A percentile compares a stretch with the other conserved stretches of the same genome.
phyloP scores from a whole-genome alignment of 169 alveolate species.

The Cryptosporidium canis region DNA sequence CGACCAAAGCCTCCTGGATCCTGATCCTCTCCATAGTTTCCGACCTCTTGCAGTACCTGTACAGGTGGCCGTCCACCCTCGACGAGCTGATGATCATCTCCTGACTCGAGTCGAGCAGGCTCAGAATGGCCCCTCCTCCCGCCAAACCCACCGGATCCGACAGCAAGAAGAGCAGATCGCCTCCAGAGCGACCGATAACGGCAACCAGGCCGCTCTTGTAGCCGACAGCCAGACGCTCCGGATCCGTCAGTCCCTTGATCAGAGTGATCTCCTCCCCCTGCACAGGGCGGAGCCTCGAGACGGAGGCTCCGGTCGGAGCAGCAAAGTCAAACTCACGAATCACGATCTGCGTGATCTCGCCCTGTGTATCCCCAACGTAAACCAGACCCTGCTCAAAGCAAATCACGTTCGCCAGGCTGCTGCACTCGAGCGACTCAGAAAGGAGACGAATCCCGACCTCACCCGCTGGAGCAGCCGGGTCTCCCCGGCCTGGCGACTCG shows the following conservation, averaged over 20 bases:
- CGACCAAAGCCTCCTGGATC: neutral
- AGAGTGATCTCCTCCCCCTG: neutral
- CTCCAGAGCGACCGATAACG: neutral
- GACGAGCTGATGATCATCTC: neutral
- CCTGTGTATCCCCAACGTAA: neutral
- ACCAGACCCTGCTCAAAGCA: neutral
- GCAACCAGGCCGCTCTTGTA: conserved; percentile 8
- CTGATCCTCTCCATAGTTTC: neutral
- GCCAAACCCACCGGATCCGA: neutral
- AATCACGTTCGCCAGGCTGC: neutral
- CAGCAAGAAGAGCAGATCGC: neutral
- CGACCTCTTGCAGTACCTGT: neutral
- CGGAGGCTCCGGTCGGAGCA: neutral
- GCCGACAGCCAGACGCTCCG: neutral
- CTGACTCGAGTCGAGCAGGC: neutral
- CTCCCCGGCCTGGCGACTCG: neutral
- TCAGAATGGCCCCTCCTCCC: neutral
- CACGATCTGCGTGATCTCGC: neutral
- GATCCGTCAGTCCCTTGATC: too few relatives aligned
- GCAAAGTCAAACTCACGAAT: neutral
- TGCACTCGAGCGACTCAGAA: neutral
- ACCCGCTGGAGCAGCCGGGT: neutral
- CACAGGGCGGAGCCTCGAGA: neutral
- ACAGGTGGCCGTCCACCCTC: neutral
- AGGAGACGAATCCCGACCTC: neutral